A percentile compares a stretch with the other conserved stretches of the same genome.
These are phyloP conservation scores for Cornus controversa DNA, from an alignment of 148 eudicot species.

Conservation along the genomic window DNA sequence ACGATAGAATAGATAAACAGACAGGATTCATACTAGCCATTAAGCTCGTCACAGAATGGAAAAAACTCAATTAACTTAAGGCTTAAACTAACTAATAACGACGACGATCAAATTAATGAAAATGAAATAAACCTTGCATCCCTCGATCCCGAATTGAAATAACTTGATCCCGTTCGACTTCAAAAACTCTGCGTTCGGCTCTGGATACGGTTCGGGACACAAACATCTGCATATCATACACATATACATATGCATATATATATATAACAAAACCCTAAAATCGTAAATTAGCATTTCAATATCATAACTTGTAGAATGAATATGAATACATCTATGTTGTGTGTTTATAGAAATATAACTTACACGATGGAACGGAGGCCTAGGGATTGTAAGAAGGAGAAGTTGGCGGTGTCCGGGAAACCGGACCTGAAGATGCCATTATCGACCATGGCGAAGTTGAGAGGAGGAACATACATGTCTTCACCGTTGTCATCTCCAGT, in stretches of 20 bases:
- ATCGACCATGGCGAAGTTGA: constrained; percentile 85
- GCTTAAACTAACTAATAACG: no score
- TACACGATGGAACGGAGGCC: constrained; percentile 88
- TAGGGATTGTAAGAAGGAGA: constrained; percentile 71
- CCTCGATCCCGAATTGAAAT: constrained; percentile 44
- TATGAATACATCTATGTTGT: neutral
- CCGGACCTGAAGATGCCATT: constrained; percentile 86
- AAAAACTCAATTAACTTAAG: no score
- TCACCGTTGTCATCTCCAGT: constrained; percentile 20
- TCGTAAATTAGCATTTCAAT: neutral
- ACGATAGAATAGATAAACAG: no score
- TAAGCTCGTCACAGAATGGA: no score
- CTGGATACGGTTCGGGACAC: constrained; percentile 51
- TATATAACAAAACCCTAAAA: neutral
- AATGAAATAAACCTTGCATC: constrained; percentile 36
- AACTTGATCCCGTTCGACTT: constrained; percentile 40
- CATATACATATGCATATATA: no score
- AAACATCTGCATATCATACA: constrained; percentile 31
- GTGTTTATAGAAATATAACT: no score
- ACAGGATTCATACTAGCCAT: no score
- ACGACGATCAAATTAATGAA: no score
- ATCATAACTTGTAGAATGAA: neutral
- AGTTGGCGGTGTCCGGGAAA: constrained; percentile 69
- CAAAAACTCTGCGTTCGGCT: constrained; percentile 32
- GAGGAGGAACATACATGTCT: constrained; percentile 56